Conservation (phyloP, 2,329 filamentous ascomycete species). For the Talaromyces rugulosus region DNA sequence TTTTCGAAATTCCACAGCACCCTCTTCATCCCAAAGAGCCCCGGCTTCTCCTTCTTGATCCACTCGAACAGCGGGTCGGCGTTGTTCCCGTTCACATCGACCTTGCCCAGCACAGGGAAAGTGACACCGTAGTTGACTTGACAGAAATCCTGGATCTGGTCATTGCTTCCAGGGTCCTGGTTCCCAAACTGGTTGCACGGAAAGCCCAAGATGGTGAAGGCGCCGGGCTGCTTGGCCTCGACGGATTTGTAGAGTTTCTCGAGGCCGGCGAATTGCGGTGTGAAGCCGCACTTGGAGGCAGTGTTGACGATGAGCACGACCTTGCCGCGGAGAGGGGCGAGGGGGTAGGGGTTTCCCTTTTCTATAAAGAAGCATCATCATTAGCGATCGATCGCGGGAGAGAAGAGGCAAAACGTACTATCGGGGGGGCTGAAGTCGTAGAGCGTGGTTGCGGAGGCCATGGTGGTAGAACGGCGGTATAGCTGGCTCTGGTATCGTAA, state of each 20-base stretch:
- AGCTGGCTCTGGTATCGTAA: neutral
- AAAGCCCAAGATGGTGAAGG: slow-evolving; percentile 89
- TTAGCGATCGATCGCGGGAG: neutral
- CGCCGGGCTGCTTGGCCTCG: slow-evolving; percentile 63
- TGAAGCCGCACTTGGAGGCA: slow-evolving; percentile 98
- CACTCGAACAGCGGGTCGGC: slow-evolving; percentile 77
- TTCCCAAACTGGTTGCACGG: slow-evolving; percentile 96
- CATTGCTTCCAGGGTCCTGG: slow-evolving; percentile 82
- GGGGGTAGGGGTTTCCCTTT: slow-evolving; percentile 66
- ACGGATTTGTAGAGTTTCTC: slow-evolving; percentile 84
- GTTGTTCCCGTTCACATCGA: slow-evolving; percentile 84
- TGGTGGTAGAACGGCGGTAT: slow-evolving; percentile 27
- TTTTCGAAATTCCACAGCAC: slow-evolving; percentile 99
- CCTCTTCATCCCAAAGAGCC: slow-evolving; percentile 79
- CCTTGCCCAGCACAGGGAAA: slow-evolving; percentile 88
- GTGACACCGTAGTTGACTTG: slow-evolving; percentile 89
- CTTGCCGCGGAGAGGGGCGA: slow-evolving; percentile 76
- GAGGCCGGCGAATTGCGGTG: slow-evolving; percentile 86
- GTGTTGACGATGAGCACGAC: slow-evolving; percentile 97
- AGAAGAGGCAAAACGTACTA: slow-evolving; percentile 34
- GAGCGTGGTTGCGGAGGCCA: slow-evolving; percentile 56
- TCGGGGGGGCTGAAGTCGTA: slow-evolving; percentile 58
- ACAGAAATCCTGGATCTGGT: slow-evolving; percentile 80
- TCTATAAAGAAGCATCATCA: slow-evolving; percentile 43
- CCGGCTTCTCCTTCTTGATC: slow-evolving; percentile 68